Evolutionary conservation across 2,329 filamentous ascomycete species (phyloP).

Genomic region (Sclerotinia glacialis): DNA sequence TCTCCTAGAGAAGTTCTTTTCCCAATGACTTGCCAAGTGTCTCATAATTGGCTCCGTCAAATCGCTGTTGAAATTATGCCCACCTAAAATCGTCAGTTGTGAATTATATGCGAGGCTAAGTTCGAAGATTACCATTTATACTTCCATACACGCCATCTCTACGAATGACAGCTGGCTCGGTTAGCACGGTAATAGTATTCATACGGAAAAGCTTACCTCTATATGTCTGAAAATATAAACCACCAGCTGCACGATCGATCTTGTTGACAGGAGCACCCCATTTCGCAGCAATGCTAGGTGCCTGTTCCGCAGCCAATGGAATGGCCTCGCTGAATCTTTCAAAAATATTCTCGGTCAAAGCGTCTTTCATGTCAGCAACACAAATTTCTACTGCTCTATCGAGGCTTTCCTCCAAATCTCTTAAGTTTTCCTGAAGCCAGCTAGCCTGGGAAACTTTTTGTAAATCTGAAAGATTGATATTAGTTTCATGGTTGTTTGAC

Average conservation of each 20-base stretch:
- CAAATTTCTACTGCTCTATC: conserved; percentile 43
- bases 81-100: not conserved
- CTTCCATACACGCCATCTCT: conserved; percentile 49
- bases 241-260: conserved; percentile 44
- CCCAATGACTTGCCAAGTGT: conserved; percentile 31
- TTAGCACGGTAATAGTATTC: not conserved
- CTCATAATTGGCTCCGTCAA: conserved; percentile 30
- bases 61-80: conserved; percentile 8
- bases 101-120: too few species aligned
- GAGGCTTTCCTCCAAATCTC: conserved; percentile 44
- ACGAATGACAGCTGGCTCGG: conserved; percentile 46
- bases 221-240: conserved; percentile 52
- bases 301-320: conserved; percentile 42
- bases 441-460: conserved; percentile 42
- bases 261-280: conserved; percentile 43
- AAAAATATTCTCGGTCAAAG: conserved; percentile 44
- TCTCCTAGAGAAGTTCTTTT: conserved; percentile 42
- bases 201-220: conserved; percentile 37
- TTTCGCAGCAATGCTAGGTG: conserved; percentile 39
- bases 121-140: conserved; percentile 35
- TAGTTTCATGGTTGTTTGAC: conserved; percentile 45
- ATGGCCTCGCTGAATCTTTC: conserved; percentile 45
- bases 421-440: conserved; percentile 43
- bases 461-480: conserved; percentile 43
- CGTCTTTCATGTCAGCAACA: conserved; percentile 42